Evolutionary conservation across 805 yeast genomes (phyloP), one percentile per base, ranked within the genome.

Genomic region (Pichia deserticola): DNA sequence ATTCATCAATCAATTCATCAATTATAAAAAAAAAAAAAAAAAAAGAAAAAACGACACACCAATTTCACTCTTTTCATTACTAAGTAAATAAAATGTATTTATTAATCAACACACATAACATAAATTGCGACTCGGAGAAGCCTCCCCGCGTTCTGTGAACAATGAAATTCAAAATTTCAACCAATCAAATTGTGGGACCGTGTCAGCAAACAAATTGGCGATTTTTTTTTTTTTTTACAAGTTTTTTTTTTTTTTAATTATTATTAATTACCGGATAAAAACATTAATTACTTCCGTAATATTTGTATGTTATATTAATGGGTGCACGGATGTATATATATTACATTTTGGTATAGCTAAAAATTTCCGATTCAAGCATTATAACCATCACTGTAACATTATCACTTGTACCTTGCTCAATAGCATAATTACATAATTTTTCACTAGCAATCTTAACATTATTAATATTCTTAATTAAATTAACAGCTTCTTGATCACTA

Each of bases 341-440:
- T 30, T 30, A 30, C 32, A 30, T 30, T n/a, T 40, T 32, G 10
- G 42, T 28, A 11, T 33, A 38, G 11, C 29, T 36, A 36, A 40
- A 47, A 10, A 47, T 41, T 28, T 41, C 39, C 4, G 29, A 60
- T 55, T 79, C 81, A 48, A 82, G 71, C 49, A 72, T 67, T 5
- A 90, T 84, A 20, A 93, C 90, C 97, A 92, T 88, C 15, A 86
- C 95, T 0, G 99, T 92, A 38, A 92, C 79, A 63, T 92, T 92
- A 66, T 92, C 99, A 3, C 96, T 86, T 27, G 96, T 85, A 40
- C 85, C 79, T 54, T 82, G 76, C 47, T 80, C 79, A 64, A 92
- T 72, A 0, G 99, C 98, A 57, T 77, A 74, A 49, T 78, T 75
- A 50, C 89, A 85, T 51, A 89, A 71, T 33, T 68, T 71, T 51